phyloP scores from a whole-genome alignment of 345 rosid species.

The Rhodomyrtus tomentosa region DNA sequence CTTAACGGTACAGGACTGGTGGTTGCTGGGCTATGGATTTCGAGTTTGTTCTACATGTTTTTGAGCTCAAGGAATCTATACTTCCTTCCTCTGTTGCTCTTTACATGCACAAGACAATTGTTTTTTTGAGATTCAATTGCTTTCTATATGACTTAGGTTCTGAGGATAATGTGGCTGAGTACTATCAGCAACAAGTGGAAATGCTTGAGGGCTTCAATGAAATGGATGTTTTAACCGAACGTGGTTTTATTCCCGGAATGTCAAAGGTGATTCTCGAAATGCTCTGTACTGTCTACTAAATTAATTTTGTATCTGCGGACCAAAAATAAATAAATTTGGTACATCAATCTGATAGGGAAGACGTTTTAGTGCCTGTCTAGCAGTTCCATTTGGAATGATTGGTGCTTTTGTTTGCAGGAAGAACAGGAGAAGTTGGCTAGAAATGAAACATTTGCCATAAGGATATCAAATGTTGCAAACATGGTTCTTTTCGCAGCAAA shows the following conservation, averaged over 20 bases:
- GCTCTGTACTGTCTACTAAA: neutral
- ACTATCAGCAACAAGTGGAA: constrained; percentile 94
- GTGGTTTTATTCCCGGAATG: constrained; percentile 86
- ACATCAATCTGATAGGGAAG: neutral
- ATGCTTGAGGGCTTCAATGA: constrained; percentile 94
- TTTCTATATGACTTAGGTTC: constrained; percentile 32
- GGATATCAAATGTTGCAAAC: constrained; percentile 85
- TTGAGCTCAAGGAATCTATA: neutral
- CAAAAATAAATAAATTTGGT: neutral
- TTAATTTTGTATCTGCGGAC: neutral
- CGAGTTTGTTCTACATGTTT: neutral
- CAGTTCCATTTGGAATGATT: neutral
- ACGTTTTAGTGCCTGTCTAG: neutral
- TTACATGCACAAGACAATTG: neutral
- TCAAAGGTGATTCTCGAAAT: constrained; percentile 44
- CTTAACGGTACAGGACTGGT: neutral
- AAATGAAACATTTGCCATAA: constrained; percentile 83
- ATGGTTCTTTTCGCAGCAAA: constrained; percentile 91
- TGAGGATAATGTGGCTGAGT: constrained; percentile 85
- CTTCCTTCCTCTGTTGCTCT: neutral
- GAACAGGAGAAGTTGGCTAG: constrained; percentile 74
- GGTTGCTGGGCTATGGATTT: neutral
- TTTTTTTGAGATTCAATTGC: neutral
- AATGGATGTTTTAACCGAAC: constrained; percentile 92
- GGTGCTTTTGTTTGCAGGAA: constrained; percentile 39